Percentiles rank a stretch among this genome's conserved stretches.
These are phyloP conservation scores for Lunularia cruciata DNA, from an alignment of 225 moss, liverwort and hornwort species.

Conservation along the genomic window DNA sequence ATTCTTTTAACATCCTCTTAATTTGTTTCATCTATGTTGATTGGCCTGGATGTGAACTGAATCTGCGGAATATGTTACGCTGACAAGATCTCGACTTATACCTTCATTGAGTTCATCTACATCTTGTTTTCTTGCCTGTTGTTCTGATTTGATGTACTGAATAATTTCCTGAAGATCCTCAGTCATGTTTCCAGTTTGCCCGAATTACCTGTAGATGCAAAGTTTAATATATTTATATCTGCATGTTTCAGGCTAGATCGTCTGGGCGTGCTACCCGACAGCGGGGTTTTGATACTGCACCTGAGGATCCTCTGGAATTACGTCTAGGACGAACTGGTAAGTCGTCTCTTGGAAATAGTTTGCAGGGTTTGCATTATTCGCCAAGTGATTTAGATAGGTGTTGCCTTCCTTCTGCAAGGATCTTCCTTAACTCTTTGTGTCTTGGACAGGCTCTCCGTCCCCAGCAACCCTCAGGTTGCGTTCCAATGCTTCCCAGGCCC, in stretches of 20 bases:
- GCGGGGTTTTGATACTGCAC: neutral
- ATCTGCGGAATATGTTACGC: too few species aligned
- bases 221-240: too few species aligned
- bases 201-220: neutral
- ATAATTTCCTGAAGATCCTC: neutral
- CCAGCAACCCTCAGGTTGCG: neutral
- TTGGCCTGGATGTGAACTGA: too few species aligned
- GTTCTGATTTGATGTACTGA: neutral
- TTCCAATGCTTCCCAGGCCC: neutral
- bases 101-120: too few species aligned
- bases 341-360: too few species aligned
- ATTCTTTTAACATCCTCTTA: too few species aligned
- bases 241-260: slow-evolving; percentile 28
- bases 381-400: neutral
- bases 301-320: slow-evolving; percentile 29
- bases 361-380: neutral
- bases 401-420: too few species aligned
- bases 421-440: too few species aligned
- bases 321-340: slow-evolving; percentile 32
- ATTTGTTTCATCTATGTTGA: too few species aligned
- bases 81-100: too few species aligned
- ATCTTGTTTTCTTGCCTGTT: neutral
- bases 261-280: slow-evolving; percentile 24
- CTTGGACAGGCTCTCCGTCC: neutral
- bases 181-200: neutral